These are phyloP conservation scores for Huntiella moniliformis DNA, from an alignment of 2,329 filamentous ascomycete genomes.

Conservation along the genomic window DNA sequence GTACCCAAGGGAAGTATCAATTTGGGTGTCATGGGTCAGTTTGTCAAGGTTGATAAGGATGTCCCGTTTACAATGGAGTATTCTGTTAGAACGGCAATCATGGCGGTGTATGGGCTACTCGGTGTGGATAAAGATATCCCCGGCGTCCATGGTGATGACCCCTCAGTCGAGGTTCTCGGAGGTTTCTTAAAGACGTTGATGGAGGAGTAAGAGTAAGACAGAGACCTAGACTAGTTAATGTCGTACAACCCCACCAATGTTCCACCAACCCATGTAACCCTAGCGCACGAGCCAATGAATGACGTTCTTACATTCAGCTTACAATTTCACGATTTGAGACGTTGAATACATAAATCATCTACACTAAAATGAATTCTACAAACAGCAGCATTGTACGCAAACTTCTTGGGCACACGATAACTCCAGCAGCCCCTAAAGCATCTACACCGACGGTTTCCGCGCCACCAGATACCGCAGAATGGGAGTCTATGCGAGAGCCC, in stretches of 20 bases:
- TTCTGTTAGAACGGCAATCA: slow-evolving; percentile 19
- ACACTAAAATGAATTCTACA: slow-evolving; percentile 2
- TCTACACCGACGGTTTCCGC: background rate
- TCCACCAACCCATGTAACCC: too few species aligned
- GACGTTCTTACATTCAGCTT: too few species aligned
- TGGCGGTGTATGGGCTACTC: slow-evolving; percentile 17
- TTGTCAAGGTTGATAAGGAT: slow-evolving; percentile 22
- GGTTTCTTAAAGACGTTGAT: slow-evolving; percentile 13
- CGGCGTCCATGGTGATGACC: slow-evolving; percentile 16
- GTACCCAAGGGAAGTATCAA: slow-evolving; percentile 21
- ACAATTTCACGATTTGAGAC: too few species aligned
- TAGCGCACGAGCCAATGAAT: too few species aligned
- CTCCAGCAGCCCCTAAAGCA: slow-evolving; percentile 27
- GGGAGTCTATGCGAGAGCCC: background rate
- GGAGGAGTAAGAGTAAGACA: background rate
- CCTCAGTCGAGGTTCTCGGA: slow-evolving; percentile 12
- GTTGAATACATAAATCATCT: too few species aligned
- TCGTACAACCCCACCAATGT: too few species aligned
- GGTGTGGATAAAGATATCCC: slow-evolving; percentile 16
- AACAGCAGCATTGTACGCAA: slow-evolving; percentile 40
- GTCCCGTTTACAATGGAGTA: slow-evolving; percentile 20
- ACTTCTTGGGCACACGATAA: slow-evolving; percentile 33
- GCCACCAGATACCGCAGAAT: slow-evolving; percentile 14
- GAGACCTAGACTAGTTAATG: too few species aligned
- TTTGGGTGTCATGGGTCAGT: slow-evolving; percentile 23